Percentiles rank a stretch among this genome's conserved stretches.
These are phyloP conservation scores for Alloascoidea hylecoeti DNA, from an alignment of 805 yeast genomes.

Conservation along the genomic window DNA sequence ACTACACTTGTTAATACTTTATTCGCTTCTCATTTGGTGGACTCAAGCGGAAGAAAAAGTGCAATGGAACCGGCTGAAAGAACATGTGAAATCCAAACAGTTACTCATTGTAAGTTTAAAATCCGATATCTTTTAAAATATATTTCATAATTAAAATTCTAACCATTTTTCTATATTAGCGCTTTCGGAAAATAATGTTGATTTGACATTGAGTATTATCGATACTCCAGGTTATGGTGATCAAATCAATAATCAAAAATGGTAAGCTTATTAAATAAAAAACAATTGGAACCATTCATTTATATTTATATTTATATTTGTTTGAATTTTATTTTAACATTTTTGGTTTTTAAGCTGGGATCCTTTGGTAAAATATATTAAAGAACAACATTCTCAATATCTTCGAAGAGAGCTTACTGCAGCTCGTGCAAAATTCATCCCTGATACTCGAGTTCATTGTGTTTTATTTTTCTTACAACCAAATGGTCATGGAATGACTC, in stretches of 20 bases:
- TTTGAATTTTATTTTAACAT: background rate
- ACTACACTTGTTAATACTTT: constrained; percentile 64
- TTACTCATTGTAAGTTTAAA: constrained; percentile 26
- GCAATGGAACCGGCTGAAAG: constrained; percentile 49
- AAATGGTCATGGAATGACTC: constrained; percentile 48
- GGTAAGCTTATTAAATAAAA: constrained; percentile 14
- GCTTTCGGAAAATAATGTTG: constrained; percentile 59
- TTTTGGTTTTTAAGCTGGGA: constrained; percentile 58
- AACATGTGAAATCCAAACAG: constrained; percentile 64
- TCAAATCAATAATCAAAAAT: constrained; percentile 69
- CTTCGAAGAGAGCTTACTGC: constrained; percentile 77
- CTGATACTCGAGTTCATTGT: constrained; percentile 71
- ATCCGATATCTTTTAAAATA: background rate
- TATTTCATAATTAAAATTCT: background rate
- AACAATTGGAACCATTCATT: too few species aligned
- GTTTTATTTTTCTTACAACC: constrained; percentile 69
- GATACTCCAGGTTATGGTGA: constrained; percentile 88
- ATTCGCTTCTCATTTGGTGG: constrained; percentile 54
- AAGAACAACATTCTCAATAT: constrained; percentile 73
- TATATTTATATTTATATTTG: too few species aligned
- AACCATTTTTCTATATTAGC: too few species aligned
- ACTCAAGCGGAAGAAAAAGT: constrained; percentile 47
- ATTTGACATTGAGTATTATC: constrained; percentile 57
- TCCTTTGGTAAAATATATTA: constrained; percentile 69
- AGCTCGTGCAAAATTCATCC: constrained; percentile 57